Evolutionary conservation across 441 rosid species (phyloP), one percentile per base, ranked within the genome.

Genomic region (Erysimum cheiri): DNA sequence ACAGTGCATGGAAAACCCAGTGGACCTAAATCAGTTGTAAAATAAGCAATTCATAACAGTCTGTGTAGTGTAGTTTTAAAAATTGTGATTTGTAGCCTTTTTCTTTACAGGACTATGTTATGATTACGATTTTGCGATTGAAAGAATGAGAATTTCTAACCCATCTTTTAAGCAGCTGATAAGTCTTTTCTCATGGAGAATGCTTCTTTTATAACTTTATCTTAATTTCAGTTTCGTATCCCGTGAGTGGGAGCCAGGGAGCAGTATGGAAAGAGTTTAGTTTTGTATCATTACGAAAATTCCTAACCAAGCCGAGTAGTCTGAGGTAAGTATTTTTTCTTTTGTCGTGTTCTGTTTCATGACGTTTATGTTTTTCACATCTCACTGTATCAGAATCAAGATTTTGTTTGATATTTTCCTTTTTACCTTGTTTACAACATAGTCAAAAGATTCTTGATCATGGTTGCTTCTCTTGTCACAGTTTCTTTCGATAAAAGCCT

Each of bases 1-100:
- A 67, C 97, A 92, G 54, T 84, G 97, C 19, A 85, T 85, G 73
- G 99, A 95, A 77, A 92, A 86, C 37, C 96, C 96, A 2, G 86
- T 84, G 62, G 99, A 95, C 67, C 96, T 94, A 69, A 90, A 83
- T 75, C 94, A 90, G 85, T 77, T 88, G 87, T 95, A 84, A 74
- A 73, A 59, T 74, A 65, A 36, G 78, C 72, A 47, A 33, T 63
- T 69, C 71, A 24, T 75, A 56, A 67, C 59, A 17, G 70, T 62
- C 41, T 75, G 54, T 47, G 71, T 63, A 75, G 70, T 3, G 0
- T 69, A 56, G 66, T 68, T 55, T 54, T 31, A 8, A 12, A 47
- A 24, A 3, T 31, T 75, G 67, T 69, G 78, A 63, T 75, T 55
- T 68, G 73, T 74, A 74, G 70, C 78, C 33, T 47, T 49, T 22